phyloP scores from a whole-genome alignment of 192 early-diverging fungal species.

The Coemansia guatemalensis region DNA sequence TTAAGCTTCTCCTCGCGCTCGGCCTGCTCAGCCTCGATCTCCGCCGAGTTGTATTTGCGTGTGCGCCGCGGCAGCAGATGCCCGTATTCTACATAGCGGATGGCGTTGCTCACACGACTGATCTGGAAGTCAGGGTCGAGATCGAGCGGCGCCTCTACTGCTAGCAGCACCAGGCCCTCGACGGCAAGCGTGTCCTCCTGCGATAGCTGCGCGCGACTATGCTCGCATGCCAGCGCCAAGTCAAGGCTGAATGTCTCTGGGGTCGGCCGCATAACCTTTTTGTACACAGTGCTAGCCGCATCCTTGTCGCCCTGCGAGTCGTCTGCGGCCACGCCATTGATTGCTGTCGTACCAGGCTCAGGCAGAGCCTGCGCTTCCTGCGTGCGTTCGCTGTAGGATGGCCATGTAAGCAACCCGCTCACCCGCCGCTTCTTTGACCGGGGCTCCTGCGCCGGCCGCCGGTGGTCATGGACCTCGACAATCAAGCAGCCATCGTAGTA shows the following conservation, averaged over 20 bases:
- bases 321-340: slow-evolving; percentile 1
- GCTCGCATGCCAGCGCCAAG: slow-evolving; percentile 40
- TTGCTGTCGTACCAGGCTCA: slow-evolving; percentile 8
- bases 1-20: slow-evolving; percentile 68
- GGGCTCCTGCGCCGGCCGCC: slow-evolving; percentile 44
- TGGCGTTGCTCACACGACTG: slow-evolving; percentile 68
- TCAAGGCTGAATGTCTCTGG: slow-evolving; percentile 46
- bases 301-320: slow-evolving; percentile 4
- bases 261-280: slow-evolving; percentile 52
- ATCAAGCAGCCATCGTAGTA: slow-evolving; percentile 63
- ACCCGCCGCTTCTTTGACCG: slow-evolving; percentile 24
- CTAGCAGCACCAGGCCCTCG: slow-evolving; percentile 66
- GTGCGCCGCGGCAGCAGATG: slow-evolving; percentile 57
- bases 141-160: slow-evolving; percentile 64
- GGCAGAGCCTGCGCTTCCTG: not conserved
- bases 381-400: slow-evolving; percentile 12
- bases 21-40: slow-evolving; percentile 65
- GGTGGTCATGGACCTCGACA: slow-evolving; percentile 69
- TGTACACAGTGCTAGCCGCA: slow-evolving; percentile 9
- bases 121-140: slow-evolving; percentile 71
- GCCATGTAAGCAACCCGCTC: slow-evolving; percentile 37
- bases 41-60: slow-evolving; percentile 71
- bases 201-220: slow-evolving; percentile 49
- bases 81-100: slow-evolving; percentile 55
- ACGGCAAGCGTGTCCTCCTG: slow-evolving; percentile 60